Percentiles rank a stretch among this genome's conserved stretches.
Evolutionary conservation across 805 yeast genomes (phyloP).

Genomic region (Candida krabiensis): DNA sequence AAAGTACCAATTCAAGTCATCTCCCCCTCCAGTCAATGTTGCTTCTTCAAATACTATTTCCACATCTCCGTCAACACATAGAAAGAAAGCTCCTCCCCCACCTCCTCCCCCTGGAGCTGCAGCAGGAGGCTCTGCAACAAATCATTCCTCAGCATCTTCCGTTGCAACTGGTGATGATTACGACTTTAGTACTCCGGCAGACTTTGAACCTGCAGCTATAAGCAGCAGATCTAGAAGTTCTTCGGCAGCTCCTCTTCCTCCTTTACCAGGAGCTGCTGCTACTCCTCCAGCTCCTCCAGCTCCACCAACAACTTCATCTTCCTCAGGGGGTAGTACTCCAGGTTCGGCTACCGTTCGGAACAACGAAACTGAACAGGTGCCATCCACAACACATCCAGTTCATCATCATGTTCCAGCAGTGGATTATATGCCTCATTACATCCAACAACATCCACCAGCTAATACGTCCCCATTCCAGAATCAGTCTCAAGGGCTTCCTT

Average conservation of each 20-base stretch:
- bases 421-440: slow-evolving; percentile 15
- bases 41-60: slow-evolving; percentile 15
- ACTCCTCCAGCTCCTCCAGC: slow-evolving; percentile 17
- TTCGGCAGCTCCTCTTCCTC: slow-evolving; percentile 8
- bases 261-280: slow-evolving; percentile 10
- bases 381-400: too few relatives aligned
- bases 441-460: slow-evolving; percentile 11
- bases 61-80: slow-evolving; percentile 16
- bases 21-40: slow-evolving; percentile 4
- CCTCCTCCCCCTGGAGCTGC: slow-evolving; percentile 40
- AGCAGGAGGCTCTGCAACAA: slow-evolving; percentile 16
- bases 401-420: slow-evolving; percentile 23
- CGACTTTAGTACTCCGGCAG: slow-evolving; percentile 23
- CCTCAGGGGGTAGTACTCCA: not conserved
- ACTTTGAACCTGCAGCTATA: slow-evolving; percentile 9
- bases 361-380: too few relatives aligned
- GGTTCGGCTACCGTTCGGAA: too few relatives aligned
- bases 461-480: slow-evolving; percentile 16
- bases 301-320: slow-evolving; percentile 7
- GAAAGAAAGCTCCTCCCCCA: slow-evolving; percentile 37
- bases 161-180: slow-evolving; percentile 17
- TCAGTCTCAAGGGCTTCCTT: slow-evolving; percentile 4
- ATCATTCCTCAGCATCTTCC: slow-evolving; percentile 8
- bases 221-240: slow-evolving; percentile 15
- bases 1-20: slow-evolving; percentile 38